Percentiles rank a stretch among this genome's conserved stretches.
phyloP scores from a whole-genome alignment of 2,329 filamentous ascomycete species.

The Talaromyces verruculosus region DNA sequence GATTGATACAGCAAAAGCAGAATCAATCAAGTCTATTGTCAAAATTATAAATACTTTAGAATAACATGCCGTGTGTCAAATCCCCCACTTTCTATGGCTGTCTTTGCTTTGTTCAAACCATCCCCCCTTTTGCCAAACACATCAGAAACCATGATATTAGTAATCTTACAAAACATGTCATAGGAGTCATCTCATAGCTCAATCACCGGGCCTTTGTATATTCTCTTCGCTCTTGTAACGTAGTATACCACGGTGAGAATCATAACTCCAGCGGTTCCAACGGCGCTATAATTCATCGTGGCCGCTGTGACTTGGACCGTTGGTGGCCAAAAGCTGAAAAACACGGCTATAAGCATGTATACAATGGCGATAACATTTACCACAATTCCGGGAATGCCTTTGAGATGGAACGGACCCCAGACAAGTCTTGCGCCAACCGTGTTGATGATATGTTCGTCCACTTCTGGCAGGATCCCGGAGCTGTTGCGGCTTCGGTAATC shows the following conservation, averaged over 20 bases:
- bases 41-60: background rate
- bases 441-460: constrained; percentile 29
- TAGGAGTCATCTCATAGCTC: constrained; percentile 21
- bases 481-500: constrained; percentile 24
- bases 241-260: constrained; percentile 44
- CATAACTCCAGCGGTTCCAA: constrained; percentile 43
- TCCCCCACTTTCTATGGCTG: background rate
- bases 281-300: constrained; percentile 52
- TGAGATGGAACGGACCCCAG: constrained; percentile 32
- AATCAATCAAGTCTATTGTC: background rate
- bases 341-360: constrained; percentile 46
- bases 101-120: background rate
- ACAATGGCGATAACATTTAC: constrained; percentile 46
- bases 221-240: constrained; percentile 31
- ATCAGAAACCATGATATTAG: background rate
- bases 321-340: constrained; percentile 52
- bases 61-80: background rate
- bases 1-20: background rate
- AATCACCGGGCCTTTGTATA: constrained; percentile 34
- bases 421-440: constrained; percentile 23
- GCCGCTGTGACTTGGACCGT: constrained; percentile 35
- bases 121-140: background rate
- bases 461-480: constrained; percentile 23
- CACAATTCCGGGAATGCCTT: constrained; percentile 43
- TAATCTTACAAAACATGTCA: background rate